These are phyloP conservation scores for Cyclospora cayetanensis DNA, from an alignment of 169 alveolate genomes.

Conservation along the genomic window DNA sequence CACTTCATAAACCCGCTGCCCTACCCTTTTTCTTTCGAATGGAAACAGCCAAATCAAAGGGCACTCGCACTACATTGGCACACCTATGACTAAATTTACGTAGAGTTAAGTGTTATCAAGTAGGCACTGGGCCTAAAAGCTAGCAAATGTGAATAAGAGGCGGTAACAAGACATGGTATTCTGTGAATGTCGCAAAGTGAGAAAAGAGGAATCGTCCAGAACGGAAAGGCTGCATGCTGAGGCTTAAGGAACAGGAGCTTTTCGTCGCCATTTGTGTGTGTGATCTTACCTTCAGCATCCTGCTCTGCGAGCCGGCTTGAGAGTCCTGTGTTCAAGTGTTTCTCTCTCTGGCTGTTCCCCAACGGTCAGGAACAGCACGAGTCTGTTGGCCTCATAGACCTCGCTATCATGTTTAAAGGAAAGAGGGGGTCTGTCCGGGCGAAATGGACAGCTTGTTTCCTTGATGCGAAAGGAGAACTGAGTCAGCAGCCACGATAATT, in stretches of 20 bases:
- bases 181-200: not conserved
- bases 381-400: conserved; percentile 64
- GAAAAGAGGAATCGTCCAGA: not conserved
- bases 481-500: no score
- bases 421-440: conserved; percentile 65
- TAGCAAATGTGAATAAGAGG: no score
- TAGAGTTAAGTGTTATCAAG: no score
- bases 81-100: no score
- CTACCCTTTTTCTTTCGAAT: no score
- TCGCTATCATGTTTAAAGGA: conserved; percentile 66
- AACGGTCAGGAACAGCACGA: conserved; percentile 72
- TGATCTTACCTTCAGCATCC: not conserved
- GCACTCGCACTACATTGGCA: no score
- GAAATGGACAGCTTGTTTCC: conserved; percentile 71
- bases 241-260: not conserved
- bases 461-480: conserved; percentile 58
- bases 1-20: not conserved
- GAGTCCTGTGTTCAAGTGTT: conserved; percentile 65
- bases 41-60: no score
- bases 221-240: not conserved
- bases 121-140: no score
- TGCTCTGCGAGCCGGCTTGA: conserved; percentile 63
- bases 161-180: no score
- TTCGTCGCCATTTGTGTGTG: not conserved
- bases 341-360: conserved; percentile 70